Percentiles rank a stretch among this genome's conserved stretches.
phyloP scores from a whole-genome alignment of 768 basidiomycete genomes.

The Kwoniella newhampshirensis region DNA sequence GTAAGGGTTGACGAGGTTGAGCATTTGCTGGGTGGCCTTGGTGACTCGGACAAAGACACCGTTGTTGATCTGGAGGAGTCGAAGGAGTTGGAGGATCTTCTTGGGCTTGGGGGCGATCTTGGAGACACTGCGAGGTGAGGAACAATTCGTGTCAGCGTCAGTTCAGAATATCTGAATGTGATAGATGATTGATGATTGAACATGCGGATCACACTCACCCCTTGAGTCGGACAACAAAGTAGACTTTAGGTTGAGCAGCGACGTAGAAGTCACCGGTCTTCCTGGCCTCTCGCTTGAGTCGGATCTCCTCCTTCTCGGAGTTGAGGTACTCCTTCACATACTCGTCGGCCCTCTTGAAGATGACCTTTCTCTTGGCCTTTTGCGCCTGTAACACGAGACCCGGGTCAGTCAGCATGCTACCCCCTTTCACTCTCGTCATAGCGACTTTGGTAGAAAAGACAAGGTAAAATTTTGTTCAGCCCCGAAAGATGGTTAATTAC shows the following conservation, averaged over 20 bases:
- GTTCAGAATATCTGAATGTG: background rate
- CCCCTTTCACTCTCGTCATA: background rate
- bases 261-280: constrained; percentile 95
- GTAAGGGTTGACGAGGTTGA: constrained; percentile 95
- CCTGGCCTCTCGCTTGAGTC: constrained; percentile 88
- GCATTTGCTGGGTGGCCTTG: constrained; percentile 95
- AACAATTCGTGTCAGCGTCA: background rate
- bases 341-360: constrained; percentile 98
- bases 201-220: constrained; percentile 67
- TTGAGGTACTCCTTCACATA: constrained; percentile 95
- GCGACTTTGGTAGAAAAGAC: background rate
- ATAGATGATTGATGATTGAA: background rate
- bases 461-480: constrained; percentile 59
- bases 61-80: constrained; percentile 99
- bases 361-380: constrained; percentile 89
- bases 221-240: constrained; percentile 95
- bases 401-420: constrained; percentile 11
- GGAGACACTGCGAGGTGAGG: constrained; percentile 73
- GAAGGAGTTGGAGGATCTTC: constrained; percentile 97
- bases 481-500: constrained; percentile 94
- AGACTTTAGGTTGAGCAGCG: constrained; percentile 91
- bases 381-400: constrained; percentile 61
- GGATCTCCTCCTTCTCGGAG: constrained; percentile 94
- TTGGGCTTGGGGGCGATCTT: constrained; percentile 99
- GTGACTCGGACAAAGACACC: constrained; percentile 98